A percentile compares a stretch with the other conserved stretches of the same genome.
phyloP scores from a whole-genome alignment of 768 basidiomycete genomes.

The Candolleomyces efflorescens region DNA sequence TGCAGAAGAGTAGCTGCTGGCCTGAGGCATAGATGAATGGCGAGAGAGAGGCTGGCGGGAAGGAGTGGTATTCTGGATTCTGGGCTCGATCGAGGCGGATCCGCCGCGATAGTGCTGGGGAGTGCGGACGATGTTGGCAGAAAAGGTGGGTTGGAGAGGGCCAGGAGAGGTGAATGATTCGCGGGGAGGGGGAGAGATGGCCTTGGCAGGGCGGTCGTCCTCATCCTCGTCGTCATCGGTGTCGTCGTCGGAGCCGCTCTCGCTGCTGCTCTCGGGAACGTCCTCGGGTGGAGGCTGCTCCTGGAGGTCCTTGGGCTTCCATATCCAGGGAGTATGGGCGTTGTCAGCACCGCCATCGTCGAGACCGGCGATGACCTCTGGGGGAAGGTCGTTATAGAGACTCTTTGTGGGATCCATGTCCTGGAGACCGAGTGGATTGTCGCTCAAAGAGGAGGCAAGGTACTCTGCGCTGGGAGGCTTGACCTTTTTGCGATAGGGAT shows the following conservation, averaged over 20 bases:
- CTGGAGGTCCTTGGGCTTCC: slow-evolving; percentile 51
- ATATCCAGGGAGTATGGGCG: slow-evolving; percentile 66
- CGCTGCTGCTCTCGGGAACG: background rate
- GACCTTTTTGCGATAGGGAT: slow-evolving; percentile 58
- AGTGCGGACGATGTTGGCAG: slow-evolving; percentile 62
- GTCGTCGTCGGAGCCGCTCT: slow-evolving; percentile 8
- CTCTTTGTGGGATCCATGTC: slow-evolving; percentile 55
- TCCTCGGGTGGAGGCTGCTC: slow-evolving; percentile 22
- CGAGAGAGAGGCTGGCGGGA: slow-evolving; percentile 20
- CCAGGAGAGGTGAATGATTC: slow-evolving; percentile 47
- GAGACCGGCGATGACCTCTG: slow-evolving; percentile 16
- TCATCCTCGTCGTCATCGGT: slow-evolving; percentile 8
- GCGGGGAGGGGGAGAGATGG: slow-evolving; percentile 11
- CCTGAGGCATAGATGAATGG: slow-evolving; percentile 27
- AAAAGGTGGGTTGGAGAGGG: slow-evolving; percentile 65
- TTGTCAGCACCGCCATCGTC: background rate
- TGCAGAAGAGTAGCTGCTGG: slow-evolving; percentile 6
- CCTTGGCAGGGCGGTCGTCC: background rate
- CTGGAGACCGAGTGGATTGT: slow-evolving; percentile 63
- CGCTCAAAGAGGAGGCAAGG: slow-evolving; percentile 49
- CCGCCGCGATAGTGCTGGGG: slow-evolving; percentile 51
- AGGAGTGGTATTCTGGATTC: background rate
- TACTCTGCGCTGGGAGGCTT: slow-evolving; percentile 63
- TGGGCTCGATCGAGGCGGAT: slow-evolving; percentile 2
- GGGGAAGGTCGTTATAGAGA: slow-evolving; percentile 30